These are phyloP conservation scores for Botrytis paeoniae DNA, from an alignment of 2,329 filamentous ascomycete genomes.

Conservation along the genomic window DNA sequence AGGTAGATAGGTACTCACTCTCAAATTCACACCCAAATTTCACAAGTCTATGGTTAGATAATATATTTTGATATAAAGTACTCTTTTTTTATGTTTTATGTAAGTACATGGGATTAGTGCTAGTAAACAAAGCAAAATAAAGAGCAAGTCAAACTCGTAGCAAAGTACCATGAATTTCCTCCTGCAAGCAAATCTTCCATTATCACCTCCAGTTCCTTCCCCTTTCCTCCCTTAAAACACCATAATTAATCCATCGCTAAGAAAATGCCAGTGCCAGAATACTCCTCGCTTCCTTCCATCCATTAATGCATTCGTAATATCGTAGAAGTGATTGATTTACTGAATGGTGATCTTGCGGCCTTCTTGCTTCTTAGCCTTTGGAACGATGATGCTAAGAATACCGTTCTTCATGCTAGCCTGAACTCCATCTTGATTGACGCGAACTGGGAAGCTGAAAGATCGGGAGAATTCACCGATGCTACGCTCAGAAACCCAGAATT, in stretches of 20 bases:
- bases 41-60: neutral
- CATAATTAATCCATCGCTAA: neutral
- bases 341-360: constrained; percentile 52
- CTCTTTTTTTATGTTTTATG: neutral
- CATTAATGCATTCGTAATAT: constrained; percentile 9
- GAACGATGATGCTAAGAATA: constrained; percentile 60
- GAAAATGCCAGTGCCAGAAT: neutral
- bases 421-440: constrained; percentile 61
- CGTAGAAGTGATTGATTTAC: constrained; percentile 21
- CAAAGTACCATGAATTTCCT: neutral
- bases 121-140: neutral
- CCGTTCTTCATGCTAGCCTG: constrained; percentile 63
- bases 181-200: neutral
- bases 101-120: neutral
- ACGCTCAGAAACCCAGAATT: constrained; percentile 71
- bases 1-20: too few relatives aligned
- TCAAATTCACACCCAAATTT: neutral
- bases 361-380: constrained; percentile 62
- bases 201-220: neutral
- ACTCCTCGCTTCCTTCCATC: constrained; percentile 1
- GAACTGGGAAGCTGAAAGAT: constrained; percentile 64
- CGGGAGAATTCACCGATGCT: constrained; percentile 65
- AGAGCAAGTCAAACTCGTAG: neutral
- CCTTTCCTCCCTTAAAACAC: neutral
- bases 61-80: neutral